A percentile compares a stretch with the other conserved stretches of the same genome.
Evolutionary conservation across 306 rosid genomes (phyloP).

Genomic region (Astragalus glycyphyllos): DNA sequence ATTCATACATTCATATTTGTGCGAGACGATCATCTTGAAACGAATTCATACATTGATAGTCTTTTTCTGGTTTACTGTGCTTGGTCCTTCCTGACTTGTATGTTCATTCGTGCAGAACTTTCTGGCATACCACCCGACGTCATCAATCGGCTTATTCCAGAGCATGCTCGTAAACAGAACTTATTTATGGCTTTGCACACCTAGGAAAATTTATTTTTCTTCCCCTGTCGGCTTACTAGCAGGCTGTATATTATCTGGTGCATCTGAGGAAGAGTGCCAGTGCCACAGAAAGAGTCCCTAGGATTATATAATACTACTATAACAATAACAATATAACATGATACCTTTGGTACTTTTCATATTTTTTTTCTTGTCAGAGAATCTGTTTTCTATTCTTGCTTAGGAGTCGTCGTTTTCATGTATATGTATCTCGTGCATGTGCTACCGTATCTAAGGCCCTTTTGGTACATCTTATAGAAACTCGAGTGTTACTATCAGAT

Average conservation of each 20-base stretch:
- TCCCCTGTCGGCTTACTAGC: conserved; percentile 37
- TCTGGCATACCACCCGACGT: conserved; percentile 76
- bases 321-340: conserved; percentile 22
- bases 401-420: conserved; percentile 44
- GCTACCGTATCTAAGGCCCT: conserved; percentile 27
- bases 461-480: conserved; percentile 3
- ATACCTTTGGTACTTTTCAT: conserved; percentile 14
- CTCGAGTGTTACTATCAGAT: conserved; percentile 30
- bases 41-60: not conserved
- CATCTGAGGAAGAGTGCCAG: conserved; percentile 53
- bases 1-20: not conserved
- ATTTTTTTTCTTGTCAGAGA: conserved; percentile 40
- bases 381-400: conserved; percentile 55
- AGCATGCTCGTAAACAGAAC: conserved; percentile 96
- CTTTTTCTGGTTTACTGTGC: not conserved
- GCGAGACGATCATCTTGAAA: not conserved
- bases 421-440: conserved; percentile 49
- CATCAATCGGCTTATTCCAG: conserved; percentile 83
- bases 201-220: conserved; percentile 53
- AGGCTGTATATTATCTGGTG: conserved; percentile 50
- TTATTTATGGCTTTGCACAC: conserved; percentile 94
- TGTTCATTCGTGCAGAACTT: conserved; percentile 69
- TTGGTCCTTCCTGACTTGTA: conserved; percentile 13
- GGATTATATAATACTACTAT: conserved; percentile 38
- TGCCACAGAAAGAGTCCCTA: conserved; percentile 53